phyloP scores from a whole-genome alignment of 1,284 basidiomycete species.

The Ganoderma boninense region DNA sequence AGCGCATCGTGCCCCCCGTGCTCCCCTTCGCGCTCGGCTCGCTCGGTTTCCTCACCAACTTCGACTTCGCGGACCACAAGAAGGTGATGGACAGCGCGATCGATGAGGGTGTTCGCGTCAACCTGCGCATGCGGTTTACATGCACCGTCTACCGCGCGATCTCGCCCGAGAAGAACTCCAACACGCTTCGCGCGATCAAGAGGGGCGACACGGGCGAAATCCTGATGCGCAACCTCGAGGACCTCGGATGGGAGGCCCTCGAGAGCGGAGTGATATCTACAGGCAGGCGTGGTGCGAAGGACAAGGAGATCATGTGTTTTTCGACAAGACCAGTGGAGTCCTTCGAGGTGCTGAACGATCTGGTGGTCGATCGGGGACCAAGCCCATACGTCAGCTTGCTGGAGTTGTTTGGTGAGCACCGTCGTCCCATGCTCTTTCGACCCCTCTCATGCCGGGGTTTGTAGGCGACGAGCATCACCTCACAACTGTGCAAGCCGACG shows the following conservation, averaged over 20 bases:
- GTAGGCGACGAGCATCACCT: slow-evolving; percentile 98
- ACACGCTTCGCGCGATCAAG: slow-evolving; percentile 85
- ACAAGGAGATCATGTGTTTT: slow-evolving; percentile 99
- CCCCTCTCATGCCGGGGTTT: background rate
- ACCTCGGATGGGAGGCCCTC: slow-evolving; percentile 93
- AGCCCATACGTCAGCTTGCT: slow-evolving; percentile 97
- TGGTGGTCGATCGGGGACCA: slow-evolving; percentile 97
- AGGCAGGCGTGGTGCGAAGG: slow-evolving; percentile 66
- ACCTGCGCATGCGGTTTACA: slow-evolving; percentile 98
- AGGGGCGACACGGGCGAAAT: slow-evolving; percentile 94
- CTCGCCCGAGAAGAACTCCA: slow-evolving; percentile 68
- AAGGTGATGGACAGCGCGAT: slow-evolving; percentile 91
- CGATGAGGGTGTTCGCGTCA: slow-evolving; percentile 95
- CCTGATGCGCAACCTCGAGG: slow-evolving; percentile 89
- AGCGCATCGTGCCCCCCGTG: slow-evolving; percentile 96
- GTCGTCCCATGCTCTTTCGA: background rate
- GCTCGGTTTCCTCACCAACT: slow-evolving; percentile 98
- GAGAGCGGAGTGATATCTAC: slow-evolving; percentile 68
- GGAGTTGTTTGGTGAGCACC: slow-evolving; percentile 90
- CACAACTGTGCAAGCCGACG: slow-evolving; percentile 99
- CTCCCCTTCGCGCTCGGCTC: slow-evolving; percentile 98
- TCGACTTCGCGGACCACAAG: slow-evolving; percentile 92
- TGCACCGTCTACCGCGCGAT: slow-evolving; percentile 97
- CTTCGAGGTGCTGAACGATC: slow-evolving; percentile 97
- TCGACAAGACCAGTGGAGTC: slow-evolving; percentile 95